A percentile compares a stretch with the other conserved stretches of the same genome.
Evolutionary conservation across 2,329 filamentous ascomycete species (phyloP).

Genomic region (Plectosphaerella plurivora): DNA sequence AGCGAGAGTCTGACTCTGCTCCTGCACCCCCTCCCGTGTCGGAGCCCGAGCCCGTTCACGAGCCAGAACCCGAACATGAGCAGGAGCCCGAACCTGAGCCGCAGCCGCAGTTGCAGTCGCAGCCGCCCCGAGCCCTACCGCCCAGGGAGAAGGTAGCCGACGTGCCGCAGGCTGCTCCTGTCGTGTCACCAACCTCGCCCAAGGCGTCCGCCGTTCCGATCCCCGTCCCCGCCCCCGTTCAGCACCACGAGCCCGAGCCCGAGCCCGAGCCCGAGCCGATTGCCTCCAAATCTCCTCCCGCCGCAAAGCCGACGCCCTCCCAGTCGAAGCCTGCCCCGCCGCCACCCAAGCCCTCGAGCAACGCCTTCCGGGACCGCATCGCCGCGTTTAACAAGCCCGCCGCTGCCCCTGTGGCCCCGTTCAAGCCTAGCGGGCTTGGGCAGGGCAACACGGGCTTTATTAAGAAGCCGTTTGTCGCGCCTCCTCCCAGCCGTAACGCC

Average conservation of each 20-base stretch:
- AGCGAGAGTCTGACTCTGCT: slow-evolving; percentile 50
- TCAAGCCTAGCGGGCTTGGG: slow-evolving; percentile 68
- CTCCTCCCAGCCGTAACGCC: slow-evolving; percentile 87
- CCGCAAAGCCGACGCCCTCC: slow-evolving; percentile 28
- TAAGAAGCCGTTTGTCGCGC: slow-evolving; percentile 95
- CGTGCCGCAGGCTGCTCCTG: slow-evolving; percentile 20
- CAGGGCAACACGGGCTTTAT: slow-evolving; percentile 66
- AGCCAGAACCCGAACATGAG: slow-evolving; percentile 12
- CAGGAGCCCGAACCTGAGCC: slow-evolving; percentile 20
- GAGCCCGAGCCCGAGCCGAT: slow-evolving; percentile 24
- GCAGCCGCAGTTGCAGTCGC: slow-evolving; percentile 17
- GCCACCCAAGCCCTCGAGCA: slow-evolving; percentile 68
- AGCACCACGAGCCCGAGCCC: slow-evolving; percentile 22
- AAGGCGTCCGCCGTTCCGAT: slow-evolving; percentile 30
- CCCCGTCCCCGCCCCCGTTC: slow-evolving; percentile 24
- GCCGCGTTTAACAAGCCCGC: slow-evolving; percentile 93
- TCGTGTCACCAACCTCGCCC: slow-evolving; percentile 20
- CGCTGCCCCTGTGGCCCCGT: slow-evolving; percentile 81
- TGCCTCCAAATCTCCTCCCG: slow-evolving; percentile 29
- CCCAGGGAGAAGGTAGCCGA: slow-evolving; percentile 22
- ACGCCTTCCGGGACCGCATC: slow-evolving; percentile 90
- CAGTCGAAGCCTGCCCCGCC: slow-evolving; percentile 32
- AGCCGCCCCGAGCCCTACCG: slow-evolving; percentile 14
- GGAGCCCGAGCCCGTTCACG: slow-evolving; percentile 19
- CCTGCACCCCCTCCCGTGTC: slow-evolving; percentile 14